A percentile compares a stretch with the other conserved stretches of the same genome.
Evolutionary conservation across 306 rosid genomes (phyloP).

Genomic region (Arachis hypogaea): DNA sequence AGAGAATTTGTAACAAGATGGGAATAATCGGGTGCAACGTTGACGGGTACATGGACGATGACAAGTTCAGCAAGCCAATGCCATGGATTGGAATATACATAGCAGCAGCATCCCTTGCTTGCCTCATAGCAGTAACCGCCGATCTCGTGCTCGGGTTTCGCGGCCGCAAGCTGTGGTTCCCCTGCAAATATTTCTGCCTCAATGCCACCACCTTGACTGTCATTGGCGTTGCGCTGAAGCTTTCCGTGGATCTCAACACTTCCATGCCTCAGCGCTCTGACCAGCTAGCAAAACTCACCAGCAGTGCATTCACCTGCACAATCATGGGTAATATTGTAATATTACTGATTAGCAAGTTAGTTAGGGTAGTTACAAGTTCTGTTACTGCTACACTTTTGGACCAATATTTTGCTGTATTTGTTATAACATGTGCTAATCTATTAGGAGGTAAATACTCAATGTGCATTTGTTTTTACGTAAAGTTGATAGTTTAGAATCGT

Average conservation of each 20-base stretch:
- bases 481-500: no score
- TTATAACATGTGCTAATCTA: no score
- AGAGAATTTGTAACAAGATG: slow-evolving; percentile 42
- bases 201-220: slow-evolving; percentile 83
- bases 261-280: slow-evolving; percentile 78
- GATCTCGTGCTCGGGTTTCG: slow-evolving; percentile 67
- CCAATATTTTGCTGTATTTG: no score
- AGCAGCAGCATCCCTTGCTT: slow-evolving; percentile 69
- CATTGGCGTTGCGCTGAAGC: slow-evolving; percentile 63
- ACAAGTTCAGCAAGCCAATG: slow-evolving; percentile 75
- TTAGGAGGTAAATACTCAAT: no score
- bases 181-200: slow-evolving; percentile 66
- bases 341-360: no score
- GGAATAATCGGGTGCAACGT: slow-evolving; percentile 54
- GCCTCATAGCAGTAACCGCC: slow-evolving; percentile 62
- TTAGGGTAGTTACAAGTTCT: no score
- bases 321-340: slow-evolving; percentile 46
- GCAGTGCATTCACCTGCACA: slow-evolving; percentile 69
- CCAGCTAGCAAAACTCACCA: slow-evolving; percentile 82
- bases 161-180: slow-evolving; percentile 74
- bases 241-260: slow-evolving; percentile 81
- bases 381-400: no score
- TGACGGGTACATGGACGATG: slow-evolving; percentile 59
- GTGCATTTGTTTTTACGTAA: no score
- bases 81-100: slow-evolving; percentile 95